Conservation (phyloP, 2,329 filamentous ascomycete genomes). For the Talaromyces sp. region DNA sequence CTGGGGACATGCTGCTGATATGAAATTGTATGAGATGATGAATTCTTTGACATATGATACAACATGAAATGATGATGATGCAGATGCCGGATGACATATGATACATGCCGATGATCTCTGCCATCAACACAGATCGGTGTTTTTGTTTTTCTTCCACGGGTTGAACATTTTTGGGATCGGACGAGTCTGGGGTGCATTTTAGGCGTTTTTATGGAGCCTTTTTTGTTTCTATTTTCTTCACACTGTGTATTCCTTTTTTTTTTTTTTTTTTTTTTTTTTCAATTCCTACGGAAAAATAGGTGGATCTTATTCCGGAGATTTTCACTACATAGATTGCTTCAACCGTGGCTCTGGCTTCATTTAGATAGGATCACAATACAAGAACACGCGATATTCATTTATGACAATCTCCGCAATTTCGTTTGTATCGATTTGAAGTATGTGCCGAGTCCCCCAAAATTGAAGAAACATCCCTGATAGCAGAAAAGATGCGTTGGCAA, state of each 20-base stretch:
- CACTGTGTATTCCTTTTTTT: not conserved
- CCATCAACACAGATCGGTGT: not conserved
- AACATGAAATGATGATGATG: not conserved
- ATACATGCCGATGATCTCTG: constrained; percentile 4
- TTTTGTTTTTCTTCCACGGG: not conserved
- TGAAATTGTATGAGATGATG: not conserved
- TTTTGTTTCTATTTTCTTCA: constrained; percentile 6
- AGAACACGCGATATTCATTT: not conserved
- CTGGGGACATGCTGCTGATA: not conserved
- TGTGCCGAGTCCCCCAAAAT: too few relatives aligned
- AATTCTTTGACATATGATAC: not conserved
- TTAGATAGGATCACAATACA: constrained; percentile 13
- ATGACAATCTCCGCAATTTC: not conserved
- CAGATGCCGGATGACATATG: constrained; percentile 1
- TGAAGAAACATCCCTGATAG: too few relatives aligned
- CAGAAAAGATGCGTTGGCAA: too few relatives aligned
- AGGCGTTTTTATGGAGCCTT: constrained; percentile 6
- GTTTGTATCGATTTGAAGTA: too few relatives aligned
- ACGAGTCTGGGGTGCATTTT: not conserved
- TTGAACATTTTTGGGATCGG: not conserved
- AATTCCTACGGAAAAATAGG: constrained; percentile 5
- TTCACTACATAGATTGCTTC: constrained; percentile 20
- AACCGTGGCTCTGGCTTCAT: constrained; percentile 10
- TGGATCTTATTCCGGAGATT: constrained; percentile 9
- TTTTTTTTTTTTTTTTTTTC: constrained; percentile 13